These are phyloP conservation scores for Claviceps humidiphila DNA, from an alignment of 2,329 filamentous ascomycete species.

Conservation along the genomic window DNA sequence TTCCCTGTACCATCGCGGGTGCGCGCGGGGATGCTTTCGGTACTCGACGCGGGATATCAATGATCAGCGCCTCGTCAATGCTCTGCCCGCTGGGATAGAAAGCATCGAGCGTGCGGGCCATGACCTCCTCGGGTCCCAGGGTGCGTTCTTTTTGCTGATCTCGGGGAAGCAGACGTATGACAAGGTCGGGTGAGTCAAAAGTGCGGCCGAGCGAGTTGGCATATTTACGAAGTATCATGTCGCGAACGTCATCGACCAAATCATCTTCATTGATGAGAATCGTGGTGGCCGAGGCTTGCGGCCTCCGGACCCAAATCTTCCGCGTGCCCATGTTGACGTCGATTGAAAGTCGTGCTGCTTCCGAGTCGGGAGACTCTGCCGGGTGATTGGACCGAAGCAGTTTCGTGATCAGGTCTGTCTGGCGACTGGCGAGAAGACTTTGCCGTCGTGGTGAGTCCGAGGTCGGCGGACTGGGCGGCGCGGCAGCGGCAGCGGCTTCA, in stretches of 20 bases:
- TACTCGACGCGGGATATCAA: slow-evolving; percentile 72
- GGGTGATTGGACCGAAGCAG: slow-evolving; percentile 14
- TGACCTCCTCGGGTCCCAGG: slow-evolving; percentile 75
- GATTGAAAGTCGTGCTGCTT: slow-evolving; percentile 18
- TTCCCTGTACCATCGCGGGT: slow-evolving; percentile 26
- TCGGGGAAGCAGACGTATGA: slow-evolving; percentile 62
- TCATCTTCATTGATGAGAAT: slow-evolving; percentile 79
- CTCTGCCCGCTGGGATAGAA: slow-evolving; percentile 80
- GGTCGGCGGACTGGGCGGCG: slow-evolving; percentile 5
- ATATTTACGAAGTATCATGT: slow-evolving; percentile 87
- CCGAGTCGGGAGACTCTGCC: slow-evolving; percentile 10
- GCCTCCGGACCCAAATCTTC: slow-evolving; percentile 92
- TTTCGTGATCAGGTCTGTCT: slow-evolving; percentile 20
- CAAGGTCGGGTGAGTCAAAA: slow-evolving; percentile 85
- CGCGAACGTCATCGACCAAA: slow-evolving; percentile 86
- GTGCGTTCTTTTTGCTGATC: slow-evolving; percentile 53
- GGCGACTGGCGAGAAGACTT: slow-evolving; percentile 25
- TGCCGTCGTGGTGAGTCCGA: slow-evolving; percentile 14
- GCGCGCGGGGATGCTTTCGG: slow-evolving; percentile 66
- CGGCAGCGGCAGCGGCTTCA: slow-evolving; percentile 9
- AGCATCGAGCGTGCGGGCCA: slow-evolving; percentile 62
- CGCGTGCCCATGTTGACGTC: slow-evolving; percentile 46
- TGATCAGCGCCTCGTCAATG: slow-evolving; percentile 79
- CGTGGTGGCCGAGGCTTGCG: slow-evolving; percentile 72
- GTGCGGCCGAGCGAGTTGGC: slow-evolving; percentile 78